These are phyloP conservation scores for Mucor circinelloides DNA, from an alignment of 371 early-diverging fungal genomes.

Conservation along the genomic window DNA sequence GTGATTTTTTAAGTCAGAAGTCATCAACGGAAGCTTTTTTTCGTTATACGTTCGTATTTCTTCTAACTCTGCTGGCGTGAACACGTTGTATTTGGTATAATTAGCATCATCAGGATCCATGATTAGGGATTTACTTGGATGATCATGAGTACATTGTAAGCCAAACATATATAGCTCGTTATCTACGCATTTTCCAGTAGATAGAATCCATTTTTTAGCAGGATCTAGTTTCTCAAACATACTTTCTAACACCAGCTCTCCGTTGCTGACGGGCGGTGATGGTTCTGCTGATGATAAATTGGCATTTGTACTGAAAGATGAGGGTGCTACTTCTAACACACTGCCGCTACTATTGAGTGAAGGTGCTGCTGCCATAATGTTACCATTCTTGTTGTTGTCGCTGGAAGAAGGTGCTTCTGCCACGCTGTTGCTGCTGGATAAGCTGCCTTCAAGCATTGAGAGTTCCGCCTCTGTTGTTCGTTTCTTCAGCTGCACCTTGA, in stretches of 20 bases:
- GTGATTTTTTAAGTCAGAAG: background rate
- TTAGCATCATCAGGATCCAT: slow-evolving; percentile 11
- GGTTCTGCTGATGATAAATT: too few relatives aligned
- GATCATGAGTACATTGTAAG: slow-evolving; percentile 11
- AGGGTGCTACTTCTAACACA: too few relatives aligned
- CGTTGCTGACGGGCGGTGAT: slow-evolving; percentile 3
- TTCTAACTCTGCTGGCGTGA: slow-evolving; percentile 9
- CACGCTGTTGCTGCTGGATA: too few relatives aligned
- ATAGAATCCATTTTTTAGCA: slow-evolving; percentile 18
- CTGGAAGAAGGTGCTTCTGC: too few relatives aligned
- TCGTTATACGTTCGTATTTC: background rate
- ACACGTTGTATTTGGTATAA: slow-evolving; percentile 8
- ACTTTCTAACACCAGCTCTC: slow-evolving; percentile 4
- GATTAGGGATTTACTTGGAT: slow-evolving; percentile 9
- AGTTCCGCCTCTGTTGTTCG: too few relatives aligned
- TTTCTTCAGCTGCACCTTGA: too few relatives aligned
- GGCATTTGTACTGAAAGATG: too few relatives aligned
- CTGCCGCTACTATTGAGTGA: slow-evolving; percentile 14
- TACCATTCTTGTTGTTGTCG: too few relatives aligned
- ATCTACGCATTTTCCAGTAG: slow-evolving; percentile 14
- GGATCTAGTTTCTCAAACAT: slow-evolving; percentile 14
- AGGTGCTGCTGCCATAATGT: slow-evolving; percentile 12
- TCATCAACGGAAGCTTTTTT: background rate
- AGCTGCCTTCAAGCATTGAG: too few relatives aligned
- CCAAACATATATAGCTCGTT: slow-evolving; percentile 13